phyloP scores from a whole-genome alignment of 495 filamentous ascomycete genomes.

The Clohesyomyces aquaticus region DNA sequence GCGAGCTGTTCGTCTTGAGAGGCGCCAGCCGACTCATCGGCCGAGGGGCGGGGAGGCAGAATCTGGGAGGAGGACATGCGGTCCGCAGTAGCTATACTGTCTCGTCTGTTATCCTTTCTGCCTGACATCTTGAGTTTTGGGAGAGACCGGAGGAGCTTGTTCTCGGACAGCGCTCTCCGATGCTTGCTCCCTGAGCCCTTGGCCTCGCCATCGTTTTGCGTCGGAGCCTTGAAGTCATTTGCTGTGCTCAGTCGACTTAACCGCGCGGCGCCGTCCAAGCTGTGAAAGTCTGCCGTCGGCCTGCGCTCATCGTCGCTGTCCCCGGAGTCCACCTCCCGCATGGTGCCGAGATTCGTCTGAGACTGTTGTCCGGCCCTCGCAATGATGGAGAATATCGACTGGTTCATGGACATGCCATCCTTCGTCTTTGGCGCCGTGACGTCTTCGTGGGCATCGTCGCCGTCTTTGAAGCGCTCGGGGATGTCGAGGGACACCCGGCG shows the following conservation, averaged over 20 bases:
- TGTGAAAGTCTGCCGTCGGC: conserved; percentile 28
- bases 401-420: conserved; percentile 75
- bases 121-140: conserved; percentile 55
- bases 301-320: conserved; percentile 60
- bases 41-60: conserved; percentile 42
- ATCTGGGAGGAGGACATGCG: conserved; percentile 47
- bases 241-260: conserved; percentile 35
- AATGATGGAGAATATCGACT: conserved; percentile 92
- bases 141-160: conserved; percentile 62
- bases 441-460: conserved; percentile 74
- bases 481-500: conserved; percentile 68
- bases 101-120: conserved; percentile 41
- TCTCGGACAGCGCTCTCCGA: conserved; percentile 63
- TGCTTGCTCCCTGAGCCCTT: conserved; percentile 49
- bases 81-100: conserved; percentile 24
- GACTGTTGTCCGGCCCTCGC: conserved; percentile 70
- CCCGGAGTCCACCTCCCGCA: conserved; percentile 35
- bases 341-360: conserved; percentile 34
- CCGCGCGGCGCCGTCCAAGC: conserved; percentile 31
- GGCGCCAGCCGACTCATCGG: conserved; percentile 44
- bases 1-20: conserved; percentile 37
- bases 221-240: conserved; percentile 45
- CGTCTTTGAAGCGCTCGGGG: conserved; percentile 76
- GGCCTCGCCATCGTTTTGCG: conserved; percentile 17
- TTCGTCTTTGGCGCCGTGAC: conserved; percentile 64